Evolutionary conservation across 257 asterid species (phyloP), one percentile per base, ranked within the genome.

Genomic region (Handroanthus guayacan): DNA sequence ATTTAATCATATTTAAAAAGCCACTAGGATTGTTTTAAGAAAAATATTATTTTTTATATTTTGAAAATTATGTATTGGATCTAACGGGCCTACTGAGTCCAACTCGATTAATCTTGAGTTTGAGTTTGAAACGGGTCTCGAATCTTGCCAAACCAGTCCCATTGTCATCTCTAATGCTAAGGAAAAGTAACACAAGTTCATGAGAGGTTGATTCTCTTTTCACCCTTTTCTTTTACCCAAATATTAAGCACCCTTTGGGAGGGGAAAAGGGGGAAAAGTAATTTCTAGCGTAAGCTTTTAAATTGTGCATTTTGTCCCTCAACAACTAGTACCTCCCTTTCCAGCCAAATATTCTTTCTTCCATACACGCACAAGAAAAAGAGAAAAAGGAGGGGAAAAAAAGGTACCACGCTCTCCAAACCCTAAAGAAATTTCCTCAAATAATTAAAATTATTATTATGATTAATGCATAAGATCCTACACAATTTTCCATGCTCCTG

Each of bases 241-340:
- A 5, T 52, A 5, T 20, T 9, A 52, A 52, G 81, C 6, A 69
- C 61, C 82, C 64, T 58, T 58, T 25, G 16, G 39, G 14, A 58
- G 37, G 31, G 68, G 71, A 85, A 78, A 82, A 76, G 86, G 79
- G 36, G 68, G 71, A 85, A 78, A 82, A 76, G 86, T 77, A 12
- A 82, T 83, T 80, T 83, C 72, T 73, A 75, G 82, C 83, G 86
- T 76, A 78, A 84, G 87, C 88, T 80, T 89, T 86, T 80, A 81
- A 78, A 74, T 79, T 81, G 81, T 79, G 78, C 62, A 88, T 81
- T 45, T 81, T 85, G 84, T 85, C 86, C 77, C 86, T 72, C 87
- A 83, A 76, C 75, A 71, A 82, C 80, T 84, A 84, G 58, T 5
- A 78, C 67, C 80, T 78, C 67, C 81, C 85, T 79, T 87, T 81